Conservation (phyloP, 2,329 filamentous ascomycete species). For the Colletotrichum endophyticum region DNA sequence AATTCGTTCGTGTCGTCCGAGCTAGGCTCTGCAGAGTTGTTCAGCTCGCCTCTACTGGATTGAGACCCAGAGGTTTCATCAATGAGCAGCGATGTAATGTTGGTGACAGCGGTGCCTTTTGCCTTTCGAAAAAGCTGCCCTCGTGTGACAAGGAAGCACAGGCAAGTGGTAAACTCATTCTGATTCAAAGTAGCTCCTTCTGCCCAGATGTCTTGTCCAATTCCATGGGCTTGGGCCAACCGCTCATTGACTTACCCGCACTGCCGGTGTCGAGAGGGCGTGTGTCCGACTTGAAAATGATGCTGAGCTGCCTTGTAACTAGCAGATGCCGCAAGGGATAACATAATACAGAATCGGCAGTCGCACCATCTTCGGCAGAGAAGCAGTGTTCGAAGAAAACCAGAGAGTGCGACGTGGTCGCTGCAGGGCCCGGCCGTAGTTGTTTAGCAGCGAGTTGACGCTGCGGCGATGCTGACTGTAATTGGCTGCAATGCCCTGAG, state of each 20-base stretch:
- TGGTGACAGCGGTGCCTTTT: background rate
- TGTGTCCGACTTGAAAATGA: background rate
- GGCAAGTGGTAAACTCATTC: background rate
- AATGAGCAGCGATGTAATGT: constrained; percentile 6
- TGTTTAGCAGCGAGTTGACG: background rate
- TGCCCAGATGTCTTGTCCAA: constrained; percentile 4
- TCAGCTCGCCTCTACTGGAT: background rate
- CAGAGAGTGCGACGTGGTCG: background rate
- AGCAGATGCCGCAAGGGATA: background rate
- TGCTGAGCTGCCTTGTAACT: background rate
- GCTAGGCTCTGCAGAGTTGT: background rate
- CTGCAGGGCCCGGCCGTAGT: background rate
- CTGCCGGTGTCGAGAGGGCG: background rate
- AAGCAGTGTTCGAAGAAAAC: background rate
- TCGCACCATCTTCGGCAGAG: background rate
- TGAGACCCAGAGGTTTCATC: background rate
- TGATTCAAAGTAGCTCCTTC: background rate
- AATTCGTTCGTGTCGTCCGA: background rate
- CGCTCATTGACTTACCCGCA: background rate
- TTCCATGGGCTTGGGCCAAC: background rate
- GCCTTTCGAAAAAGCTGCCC: background rate
- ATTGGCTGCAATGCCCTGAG: background rate
- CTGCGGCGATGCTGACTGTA: background rate
- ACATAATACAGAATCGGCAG: background rate
- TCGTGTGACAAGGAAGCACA: background rate